Evolutionary conservation across 176 grass and related monocot species (phyloP), one percentile per base, ranked within the genome.

Genomic region (Oryza coarctata): DNA sequence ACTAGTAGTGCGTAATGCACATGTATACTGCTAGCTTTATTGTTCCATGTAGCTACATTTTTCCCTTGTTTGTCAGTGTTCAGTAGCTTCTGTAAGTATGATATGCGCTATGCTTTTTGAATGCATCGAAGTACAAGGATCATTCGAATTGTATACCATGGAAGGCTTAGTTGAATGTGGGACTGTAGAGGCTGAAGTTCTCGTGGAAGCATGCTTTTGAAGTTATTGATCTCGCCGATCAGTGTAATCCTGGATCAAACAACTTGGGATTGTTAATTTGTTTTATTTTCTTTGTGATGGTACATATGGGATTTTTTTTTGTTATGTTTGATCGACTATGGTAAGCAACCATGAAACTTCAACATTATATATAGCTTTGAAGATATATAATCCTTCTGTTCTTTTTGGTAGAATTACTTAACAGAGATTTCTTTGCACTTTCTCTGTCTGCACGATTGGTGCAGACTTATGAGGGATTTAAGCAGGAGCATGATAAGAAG

Each of bases 401-500:
- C 32, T 50, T 86, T 73, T 78, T 74, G 28, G 73, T 82, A 72
- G 20, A 35, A 73, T 36, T 70, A 41, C 39, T 65, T 65, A 20
- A 11, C 11, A 38, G 12, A 80, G 23, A 22, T 80, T 80, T 38
- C 6, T 7, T 44, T 69, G 22, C 12, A 11, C 32, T 80, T 30
- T 39, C 22, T 70, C 31, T 67, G 68, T 86, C 61, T 25, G 13
- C 25, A 7, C 40, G 68, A 57, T 38, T 65, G 8, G 39, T 33
- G 45, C 90, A 99, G 96, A 94, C 70, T 83, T 94, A 93, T 26
- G 91, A 94, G 77, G 90, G 76, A 22, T 82, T 92, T 81, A 95
- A 93, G 82, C 88, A 95, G 39, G 93, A 99, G 43, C 91, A 99
- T 27, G 90, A 93, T 82, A 93, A 85, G 85, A 99, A 90, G 87